These are phyloP conservation scores for Chlorella vulgaris DNA, from an alignment of 139 green algal genomes.

Conservation along the genomic window DNA sequence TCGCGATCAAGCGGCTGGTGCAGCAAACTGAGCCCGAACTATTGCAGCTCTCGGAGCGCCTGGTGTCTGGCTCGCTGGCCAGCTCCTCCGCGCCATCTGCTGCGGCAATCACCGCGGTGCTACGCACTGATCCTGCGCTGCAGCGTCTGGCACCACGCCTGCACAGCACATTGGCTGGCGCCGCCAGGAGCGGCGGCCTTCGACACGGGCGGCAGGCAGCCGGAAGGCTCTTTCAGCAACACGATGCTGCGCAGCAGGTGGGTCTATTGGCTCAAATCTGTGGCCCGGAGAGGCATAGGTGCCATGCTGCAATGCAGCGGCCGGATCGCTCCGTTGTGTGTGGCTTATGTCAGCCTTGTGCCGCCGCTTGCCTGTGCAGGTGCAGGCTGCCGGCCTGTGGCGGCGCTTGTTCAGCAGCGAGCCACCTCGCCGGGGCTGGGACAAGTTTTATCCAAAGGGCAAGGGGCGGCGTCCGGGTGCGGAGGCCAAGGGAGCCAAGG, in stretches of 20 bases:
- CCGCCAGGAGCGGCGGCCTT: background rate
- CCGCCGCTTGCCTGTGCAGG: background rate
- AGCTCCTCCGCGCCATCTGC: background rate
- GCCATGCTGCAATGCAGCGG: too few species aligned
- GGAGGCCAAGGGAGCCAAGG: constrained; percentile 37
- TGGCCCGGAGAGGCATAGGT: too few species aligned
- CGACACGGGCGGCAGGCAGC: background rate
- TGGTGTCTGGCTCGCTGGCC: background rate
- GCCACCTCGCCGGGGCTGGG: constrained; percentile 28
- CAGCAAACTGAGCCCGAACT: constrained; percentile 4
- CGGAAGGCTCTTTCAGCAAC: background rate
- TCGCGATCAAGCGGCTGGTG: constrained; percentile 10
- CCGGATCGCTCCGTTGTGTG: too few species aligned
- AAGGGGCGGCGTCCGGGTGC: constrained; percentile 27
- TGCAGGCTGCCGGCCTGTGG: background rate
- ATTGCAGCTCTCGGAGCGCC: constrained; percentile 14
- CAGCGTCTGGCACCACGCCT: constrained; percentile 13
- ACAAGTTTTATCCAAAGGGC: constrained; percentile 67
- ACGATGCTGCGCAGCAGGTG: background rate
- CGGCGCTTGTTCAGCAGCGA: constrained; percentile 49
- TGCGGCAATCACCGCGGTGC: background rate
- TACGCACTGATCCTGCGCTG: background rate
- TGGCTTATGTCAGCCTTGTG: constrained; percentile 5
- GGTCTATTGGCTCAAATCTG: background rate
- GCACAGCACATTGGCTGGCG: constrained; percentile 11